Conservation (phyloP, 768 basidiomycete species). For the Lactifluus piperatus region DNA sequence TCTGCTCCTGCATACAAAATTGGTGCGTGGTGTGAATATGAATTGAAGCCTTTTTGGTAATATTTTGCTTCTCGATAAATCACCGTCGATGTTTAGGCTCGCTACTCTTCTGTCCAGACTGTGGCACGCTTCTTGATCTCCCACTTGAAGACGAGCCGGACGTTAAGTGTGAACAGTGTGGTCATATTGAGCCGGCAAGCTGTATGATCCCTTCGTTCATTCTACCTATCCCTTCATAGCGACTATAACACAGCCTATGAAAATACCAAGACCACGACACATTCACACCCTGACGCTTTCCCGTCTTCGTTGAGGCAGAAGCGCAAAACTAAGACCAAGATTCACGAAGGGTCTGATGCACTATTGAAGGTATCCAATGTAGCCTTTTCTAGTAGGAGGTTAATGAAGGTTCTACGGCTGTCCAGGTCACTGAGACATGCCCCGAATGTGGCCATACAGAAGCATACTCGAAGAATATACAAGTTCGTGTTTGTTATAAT, state of each 20-base stretch:
- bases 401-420: neutral
- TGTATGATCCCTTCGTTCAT: slow-evolving; percentile 48
- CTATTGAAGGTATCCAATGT: slow-evolving; percentile 44
- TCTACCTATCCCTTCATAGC: neutral
- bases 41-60: neutral
- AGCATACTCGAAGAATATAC: slow-evolving; percentile 83
- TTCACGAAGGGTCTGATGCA: slow-evolving; percentile 58
- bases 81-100: slow-evolving; percentile 46
- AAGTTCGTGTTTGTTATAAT: slow-evolving; percentile 39
- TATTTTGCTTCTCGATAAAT: neutral
- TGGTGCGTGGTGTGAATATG: slow-evolving; percentile 28
- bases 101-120: slow-evolving; percentile 87
- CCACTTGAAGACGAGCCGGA: slow-evolving; percentile 64
- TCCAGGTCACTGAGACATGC: slow-evolving; percentile 82
- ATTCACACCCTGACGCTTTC: slow-evolving; percentile 90
- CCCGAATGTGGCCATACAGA: slow-evolving; percentile 79
- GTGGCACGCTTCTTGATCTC: slow-evolving; percentile 80
- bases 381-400: neutral
- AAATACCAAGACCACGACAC: slow-evolving; percentile 80
- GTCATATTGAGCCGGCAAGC: slow-evolving; percentile 74
- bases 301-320: slow-evolving; percentile 83
- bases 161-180: slow-evolving; percentile 87
- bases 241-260: slow-evolving; percentile 62
- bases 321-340: slow-evolving; percentile 81
- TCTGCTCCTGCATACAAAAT: slow-evolving; percentile 37